These are phyloP conservation scores for Phaffia australis DNA, from an alignment of 768 basidiomycete species.

Conservation along the genomic window DNA sequence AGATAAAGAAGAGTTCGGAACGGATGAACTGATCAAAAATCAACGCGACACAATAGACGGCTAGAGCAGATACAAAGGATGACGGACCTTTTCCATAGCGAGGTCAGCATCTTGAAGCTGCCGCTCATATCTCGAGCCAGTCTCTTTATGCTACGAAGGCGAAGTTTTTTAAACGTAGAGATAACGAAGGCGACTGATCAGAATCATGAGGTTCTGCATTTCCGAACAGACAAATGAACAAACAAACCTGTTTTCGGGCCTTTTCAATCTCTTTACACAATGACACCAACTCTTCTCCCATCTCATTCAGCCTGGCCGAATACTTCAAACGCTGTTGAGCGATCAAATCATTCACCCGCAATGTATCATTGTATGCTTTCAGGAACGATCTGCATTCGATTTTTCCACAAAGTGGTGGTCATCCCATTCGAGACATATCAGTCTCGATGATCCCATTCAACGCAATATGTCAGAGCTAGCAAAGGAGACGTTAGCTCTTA, in stretches of 20 bases:
- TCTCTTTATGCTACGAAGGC: conserved; percentile 70
- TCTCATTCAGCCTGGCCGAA: conserved; percentile 77
- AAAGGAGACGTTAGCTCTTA: conserved; percentile 39
- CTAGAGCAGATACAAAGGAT: neutral
- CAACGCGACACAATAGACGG: neutral
- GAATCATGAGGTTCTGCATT: too few species aligned
- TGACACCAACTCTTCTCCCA: conserved; percentile 83
- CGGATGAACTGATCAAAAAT: neutral
- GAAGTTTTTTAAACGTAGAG: conserved; percentile 1
- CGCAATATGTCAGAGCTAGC: conserved; percentile 23
- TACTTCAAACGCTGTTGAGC: conserved; percentile 82
- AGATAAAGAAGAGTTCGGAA: neutral
- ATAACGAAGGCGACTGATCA: conserved; percentile 1
- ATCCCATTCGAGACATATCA: neutral
- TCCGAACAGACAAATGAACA: too few species aligned
- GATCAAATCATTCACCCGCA: conserved; percentile 79
- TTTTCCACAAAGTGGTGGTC: too few species aligned
- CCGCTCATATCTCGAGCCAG: conserved; percentile 76
- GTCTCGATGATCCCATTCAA: neutral
- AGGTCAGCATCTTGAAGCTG: conserved; percentile 76
- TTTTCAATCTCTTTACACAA: conserved; percentile 88
- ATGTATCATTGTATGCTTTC: conserved; percentile 71
- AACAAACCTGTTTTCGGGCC: conserved; percentile 66
- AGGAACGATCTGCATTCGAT: conserved; percentile 44
- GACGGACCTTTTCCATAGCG: conserved; percentile 60